These are phyloP conservation scores for Waitea zeae DNA, from an alignment of 1,284 basidiomycete species.

Conservation along the genomic window DNA sequence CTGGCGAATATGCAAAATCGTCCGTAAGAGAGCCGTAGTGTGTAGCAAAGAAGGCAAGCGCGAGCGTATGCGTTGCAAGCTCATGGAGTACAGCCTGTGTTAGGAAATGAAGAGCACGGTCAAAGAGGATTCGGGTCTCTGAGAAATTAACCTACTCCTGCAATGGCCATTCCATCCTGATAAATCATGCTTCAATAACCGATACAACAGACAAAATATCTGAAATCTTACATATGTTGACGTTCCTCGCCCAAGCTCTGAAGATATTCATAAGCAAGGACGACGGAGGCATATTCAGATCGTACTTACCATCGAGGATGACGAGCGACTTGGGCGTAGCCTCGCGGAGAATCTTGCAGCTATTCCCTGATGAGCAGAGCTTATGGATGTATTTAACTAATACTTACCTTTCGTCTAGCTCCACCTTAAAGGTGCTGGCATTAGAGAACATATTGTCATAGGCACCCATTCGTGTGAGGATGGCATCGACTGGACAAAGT, in stretches of 20 bases:
- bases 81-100: constrained; percentile 77
- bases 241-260: constrained; percentile 81
- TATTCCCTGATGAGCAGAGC: too few relatives aligned
- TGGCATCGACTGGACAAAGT: constrained; percentile 81
- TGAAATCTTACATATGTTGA: constrained; percentile 53
- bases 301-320: constrained; percentile 72
- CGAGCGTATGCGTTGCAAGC: constrained; percentile 74
- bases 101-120: too few relatives aligned
- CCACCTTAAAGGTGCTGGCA: constrained; percentile 91
- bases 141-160: constrained; percentile 35
- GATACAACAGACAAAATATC: neutral
- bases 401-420: constrained; percentile 80
- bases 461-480: constrained; percentile 96
- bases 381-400: constrained; percentile 4
- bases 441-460: constrained; percentile 96
- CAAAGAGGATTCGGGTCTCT: neutral
- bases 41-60: constrained; percentile 75
- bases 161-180: constrained; percentile 91
- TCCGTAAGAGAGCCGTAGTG: constrained; percentile 81
- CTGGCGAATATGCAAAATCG: constrained; percentile 81
- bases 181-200: constrained; percentile 9
- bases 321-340: constrained; percentile 86
- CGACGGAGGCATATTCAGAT: constrained; percentile 1
- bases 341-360: constrained; percentile 81
- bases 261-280: constrained; percentile 7